phyloP scores from a whole-genome alignment of 257 asterid species.

The Nemophila menziesii region DNA sequence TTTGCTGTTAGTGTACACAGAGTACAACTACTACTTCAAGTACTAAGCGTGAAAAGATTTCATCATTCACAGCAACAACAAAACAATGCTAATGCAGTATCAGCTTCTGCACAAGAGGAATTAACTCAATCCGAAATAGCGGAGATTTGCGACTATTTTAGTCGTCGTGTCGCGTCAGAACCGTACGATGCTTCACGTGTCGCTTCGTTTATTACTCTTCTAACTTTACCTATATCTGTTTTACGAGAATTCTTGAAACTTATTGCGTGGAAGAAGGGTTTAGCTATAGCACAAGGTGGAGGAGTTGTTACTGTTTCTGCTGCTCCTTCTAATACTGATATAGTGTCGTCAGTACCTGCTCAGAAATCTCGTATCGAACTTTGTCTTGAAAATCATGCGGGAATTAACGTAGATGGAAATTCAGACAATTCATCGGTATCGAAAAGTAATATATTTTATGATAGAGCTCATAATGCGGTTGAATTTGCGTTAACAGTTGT shows the following conservation, averaged over 20 bases:
- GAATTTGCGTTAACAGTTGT: constrained; percentile 93
- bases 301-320: too few species aligned
- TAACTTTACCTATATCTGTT: constrained; percentile 88
- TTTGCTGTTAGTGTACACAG: constrained; percentile 99
- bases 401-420: constrained; percentile 43
- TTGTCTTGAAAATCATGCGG: constrained; percentile 89
- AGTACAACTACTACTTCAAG: constrained; percentile 99
- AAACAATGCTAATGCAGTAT: constrained; percentile 58
- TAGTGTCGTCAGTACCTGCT: too few species aligned
- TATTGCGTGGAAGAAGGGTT: constrained; percentile 96
- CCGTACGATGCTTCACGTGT: constrained; percentile 98
- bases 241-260: constrained; percentile 86
- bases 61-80: constrained; percentile 92
- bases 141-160: constrained; percentile 94
- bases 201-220: constrained; percentile 89
- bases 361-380: constrained; percentile 94
- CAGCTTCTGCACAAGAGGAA: constrained; percentile 93
- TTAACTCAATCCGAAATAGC: constrained; percentile 85
- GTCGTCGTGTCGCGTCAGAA: constrained; percentile 99
- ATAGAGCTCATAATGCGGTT: constrained; percentile 69
- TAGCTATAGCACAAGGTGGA: constrained; percentile 67
- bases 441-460: constrained; percentile 82
- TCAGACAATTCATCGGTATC: constrained; percentile 42
- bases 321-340: too few species aligned
- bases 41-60: constrained; percentile 83